Percentiles rank a stretch among this genome's conserved stretches.
Evolutionary conservation across 1,284 basidiomycete genomes (phyloP).

Genomic region (Trichosporon sp.): DNA sequence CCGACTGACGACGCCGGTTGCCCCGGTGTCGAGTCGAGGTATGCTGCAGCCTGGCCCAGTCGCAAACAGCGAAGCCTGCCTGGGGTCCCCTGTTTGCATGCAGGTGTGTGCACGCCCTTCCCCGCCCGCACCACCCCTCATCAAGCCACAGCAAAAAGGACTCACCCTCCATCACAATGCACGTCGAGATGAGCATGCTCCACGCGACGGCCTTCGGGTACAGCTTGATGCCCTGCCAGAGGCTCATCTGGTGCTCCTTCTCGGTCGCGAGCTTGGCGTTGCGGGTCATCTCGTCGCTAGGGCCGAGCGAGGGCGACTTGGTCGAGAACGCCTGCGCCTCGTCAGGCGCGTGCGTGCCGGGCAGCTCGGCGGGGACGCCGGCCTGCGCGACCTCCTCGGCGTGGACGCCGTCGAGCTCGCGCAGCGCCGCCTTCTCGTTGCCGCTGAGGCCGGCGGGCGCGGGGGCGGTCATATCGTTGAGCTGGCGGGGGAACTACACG

Average conservation of each 20-base stretch:
- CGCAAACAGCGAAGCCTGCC: background rate
- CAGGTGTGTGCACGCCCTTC: background rate
- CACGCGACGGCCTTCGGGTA: constrained; percentile 53
- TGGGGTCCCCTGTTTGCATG: background rate
- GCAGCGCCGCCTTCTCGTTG: background rate
- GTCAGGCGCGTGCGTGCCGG: background rate
- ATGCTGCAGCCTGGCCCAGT: too few species aligned
- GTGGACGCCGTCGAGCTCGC: background rate
- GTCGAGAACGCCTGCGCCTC: background rate
- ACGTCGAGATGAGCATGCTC: constrained; percentile 50
- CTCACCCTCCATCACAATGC: constrained; percentile 53
- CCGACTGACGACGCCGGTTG: background rate
- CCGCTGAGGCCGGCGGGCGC: background rate
- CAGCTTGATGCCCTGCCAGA: constrained; percentile 40
- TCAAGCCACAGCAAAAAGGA: background rate
- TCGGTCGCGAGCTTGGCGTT: constrained; percentile 24
- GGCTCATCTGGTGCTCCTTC: constrained; percentile 48
- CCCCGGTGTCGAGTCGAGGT: background rate
- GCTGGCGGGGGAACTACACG: background rate
- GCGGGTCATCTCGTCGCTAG: constrained; percentile 9
- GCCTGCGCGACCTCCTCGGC: background rate
- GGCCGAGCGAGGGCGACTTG: background rate
- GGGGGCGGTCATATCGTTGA: background rate
- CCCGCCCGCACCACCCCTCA: background rate
- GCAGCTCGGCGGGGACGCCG: background rate